These are phyloP conservation scores for Quercus bicolor DNA, from an alignment of 306 rosid species.

Conservation along the genomic window DNA sequence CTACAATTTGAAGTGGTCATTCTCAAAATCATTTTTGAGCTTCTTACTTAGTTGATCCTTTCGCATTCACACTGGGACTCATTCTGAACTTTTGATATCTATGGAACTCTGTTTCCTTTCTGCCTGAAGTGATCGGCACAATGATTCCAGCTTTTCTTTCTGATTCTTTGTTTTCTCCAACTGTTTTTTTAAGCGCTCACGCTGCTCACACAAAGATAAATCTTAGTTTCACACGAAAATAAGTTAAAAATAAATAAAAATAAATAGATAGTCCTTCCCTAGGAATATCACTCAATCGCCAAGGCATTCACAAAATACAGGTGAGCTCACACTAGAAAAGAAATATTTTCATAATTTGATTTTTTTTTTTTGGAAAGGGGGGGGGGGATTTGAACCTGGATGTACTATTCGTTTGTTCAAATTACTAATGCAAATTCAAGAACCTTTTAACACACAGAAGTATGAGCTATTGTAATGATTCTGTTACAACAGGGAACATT, in stretches of 20 bases:
- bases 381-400: too few species aligned
- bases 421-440: background rate
- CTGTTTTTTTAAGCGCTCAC: constrained; percentile 75
- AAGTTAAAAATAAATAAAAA: too few species aligned
- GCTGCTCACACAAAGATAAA: constrained; percentile 46
- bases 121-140: constrained; percentile 90
- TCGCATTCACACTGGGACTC: constrained; percentile 37
- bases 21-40: constrained; percentile 3
- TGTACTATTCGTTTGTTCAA: background rate
- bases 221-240: background rate
- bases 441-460: background rate
- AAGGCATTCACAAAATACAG: background rate
- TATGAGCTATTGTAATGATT: background rate
- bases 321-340: background rate
- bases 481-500: background rate
- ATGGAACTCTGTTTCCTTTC: constrained; percentile 69
- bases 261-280: background rate
- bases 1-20: background rate
- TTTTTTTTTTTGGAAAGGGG: too few species aligned
- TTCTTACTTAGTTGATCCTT: constrained; percentile 15
- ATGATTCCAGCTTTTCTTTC: constrained; percentile 80
- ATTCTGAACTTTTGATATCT: constrained; percentile 50
- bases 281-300: background rate
- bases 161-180: constrained; percentile 80
- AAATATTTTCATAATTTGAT: too few species aligned